Conservation (phyloP, 179 eudicot species). For the Patellifolia procumbens region DNA sequence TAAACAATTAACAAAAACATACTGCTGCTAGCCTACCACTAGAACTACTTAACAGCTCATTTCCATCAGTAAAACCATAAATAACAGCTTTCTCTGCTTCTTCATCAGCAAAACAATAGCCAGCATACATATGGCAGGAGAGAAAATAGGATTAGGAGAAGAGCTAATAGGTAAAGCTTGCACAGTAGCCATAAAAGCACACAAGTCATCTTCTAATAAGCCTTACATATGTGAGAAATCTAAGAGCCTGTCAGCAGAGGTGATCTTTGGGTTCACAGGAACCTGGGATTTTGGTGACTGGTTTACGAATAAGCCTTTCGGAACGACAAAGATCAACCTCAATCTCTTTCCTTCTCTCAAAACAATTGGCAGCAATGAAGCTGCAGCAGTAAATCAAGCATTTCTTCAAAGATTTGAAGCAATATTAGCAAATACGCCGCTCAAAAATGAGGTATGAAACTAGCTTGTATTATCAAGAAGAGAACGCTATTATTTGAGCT, state of each 20-base stretch:
- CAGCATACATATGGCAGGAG: neutral
- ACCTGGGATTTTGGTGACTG: conserved; percentile 14
- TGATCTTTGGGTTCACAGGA: conserved; percentile 17
- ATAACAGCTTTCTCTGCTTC: neutral
- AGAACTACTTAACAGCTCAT: neutral
- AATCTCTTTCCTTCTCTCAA: conserved; percentile 12
- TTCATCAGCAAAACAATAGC: neutral
- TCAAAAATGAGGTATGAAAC: conserved; percentile 56
- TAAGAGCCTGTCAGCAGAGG: neutral
- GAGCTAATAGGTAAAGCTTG: conserved; percentile 5
- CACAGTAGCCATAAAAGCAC: conserved; percentile 6
- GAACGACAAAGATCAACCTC: conserved; percentile 12
- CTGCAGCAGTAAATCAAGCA: conserved; percentile 54
- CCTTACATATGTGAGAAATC: neutral
- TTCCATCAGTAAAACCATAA: neutral
- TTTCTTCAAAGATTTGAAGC: conserved; percentile 54
- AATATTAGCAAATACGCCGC: conserved; percentile 36
- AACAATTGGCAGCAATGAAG: conserved; percentile 22
- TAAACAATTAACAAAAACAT: neutral
- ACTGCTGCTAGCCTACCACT: neutral
- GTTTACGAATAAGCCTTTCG: conserved; percentile 8
- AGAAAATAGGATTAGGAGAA: neutral
- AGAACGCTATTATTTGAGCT: neutral
- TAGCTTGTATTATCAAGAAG: neutral
- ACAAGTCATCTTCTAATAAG: conserved; percentile 10